Evolutionary conservation across 78 protist species (phyloP), one percentile per base, ranked within the genome.

Genomic region (Emiliania huxleyi): DNA sequence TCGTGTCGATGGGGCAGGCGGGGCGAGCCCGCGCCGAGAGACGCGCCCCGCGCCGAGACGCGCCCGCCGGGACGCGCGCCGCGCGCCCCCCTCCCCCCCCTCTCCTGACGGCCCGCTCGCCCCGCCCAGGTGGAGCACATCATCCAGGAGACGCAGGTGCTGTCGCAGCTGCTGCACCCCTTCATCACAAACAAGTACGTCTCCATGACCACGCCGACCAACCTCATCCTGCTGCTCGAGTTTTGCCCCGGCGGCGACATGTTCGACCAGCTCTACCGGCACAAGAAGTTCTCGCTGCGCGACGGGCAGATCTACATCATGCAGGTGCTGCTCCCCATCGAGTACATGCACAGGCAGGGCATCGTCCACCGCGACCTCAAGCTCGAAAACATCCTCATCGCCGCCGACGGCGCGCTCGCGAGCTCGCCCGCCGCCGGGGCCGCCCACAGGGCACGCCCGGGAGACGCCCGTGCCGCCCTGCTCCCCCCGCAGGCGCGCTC

Each of bases 351-450:
- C 96, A 75, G 69, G 22, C 55, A 92, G 69, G 79, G 92, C 87
- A 94, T 95, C 23, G 92, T 95, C 38, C 94, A 93, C 81, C 91
- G 97, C 45, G 97, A 96, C 62, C 69, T 96, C 55, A 96, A 96
- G 91, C 97, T 96, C 26, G 97, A 96, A 75, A 96, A 96, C 84
- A 40, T 96, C 0, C 91, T 96, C 21, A 18, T 96, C 79, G 96
- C 95, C 79, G 55, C 84, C 35, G 93, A 90, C 48, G 97, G 97
- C 37, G 75, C 55, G 55, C 55, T 11, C n/a, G n/a, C n/a, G n/a
- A n/a, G n/a, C n/a, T n/a, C n/a, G n/a, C n/a, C n/a, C n/a, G n/a
- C n/a, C n/a, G n/a, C n/a, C n/a, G n/a, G n/a, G n/a, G n/a, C n/a
- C n/a, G n/a, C n/a, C n/a, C n/a, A n/a, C n/a, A n/a, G n/a, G n/a